phyloP scores from a whole-genome alignment of 208 protist species.

The Trypanosoma conorhini region DNA sequence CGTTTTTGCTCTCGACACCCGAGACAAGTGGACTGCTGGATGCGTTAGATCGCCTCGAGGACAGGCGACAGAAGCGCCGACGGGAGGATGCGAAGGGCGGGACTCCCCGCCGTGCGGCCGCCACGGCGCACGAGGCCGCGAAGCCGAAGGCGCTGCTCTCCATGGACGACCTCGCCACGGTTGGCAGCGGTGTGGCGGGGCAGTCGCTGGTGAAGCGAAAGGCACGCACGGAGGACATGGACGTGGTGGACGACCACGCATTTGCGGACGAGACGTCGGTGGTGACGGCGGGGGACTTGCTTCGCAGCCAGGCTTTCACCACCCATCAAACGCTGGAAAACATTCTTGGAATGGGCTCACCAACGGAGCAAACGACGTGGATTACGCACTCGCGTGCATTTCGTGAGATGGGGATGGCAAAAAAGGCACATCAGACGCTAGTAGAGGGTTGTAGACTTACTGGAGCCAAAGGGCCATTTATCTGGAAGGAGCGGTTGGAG shows the following conservation, averaged over 20 bases:
- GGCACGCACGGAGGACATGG: conserved; percentile 66
- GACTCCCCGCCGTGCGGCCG: background rate
- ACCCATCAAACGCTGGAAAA: conserved; percentile 47
- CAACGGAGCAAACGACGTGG: conserved; percentile 81
- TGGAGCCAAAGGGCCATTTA: conserved; percentile 58
- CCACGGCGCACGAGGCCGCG: background rate
- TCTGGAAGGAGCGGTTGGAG: conserved; percentile 77
- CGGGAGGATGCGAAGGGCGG: conserved; percentile 15
- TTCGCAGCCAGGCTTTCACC: conserved; percentile 37
- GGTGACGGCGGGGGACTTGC: conserved; percentile 67
- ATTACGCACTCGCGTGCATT: conserved; percentile 77
- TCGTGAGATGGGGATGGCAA: conserved; percentile 69
- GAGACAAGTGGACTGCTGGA: conserved; percentile 39
- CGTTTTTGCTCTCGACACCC: conserved; percentile 12
- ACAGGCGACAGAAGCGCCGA: conserved; percentile 26
- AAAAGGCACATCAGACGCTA: conserved; percentile 61
- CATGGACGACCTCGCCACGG: conserved; percentile 30
- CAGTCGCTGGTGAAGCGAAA: conserved; percentile 50
- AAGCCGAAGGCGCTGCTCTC: conserved; percentile 21
- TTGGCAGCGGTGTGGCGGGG: conserved; percentile 18
- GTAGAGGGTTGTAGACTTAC: conserved; percentile 68
- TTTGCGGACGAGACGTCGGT: conserved; percentile 72
- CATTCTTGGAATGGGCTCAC: conserved; percentile 75
- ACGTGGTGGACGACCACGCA: conserved; percentile 64
- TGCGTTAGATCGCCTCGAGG: conserved; percentile 51